Percentiles rank a stretch among this genome's conserved stretches.
Evolutionary conservation across 2,329 filamentous ascomycete genomes (phyloP).

Genomic region (Beauveria brongniartii): DNA sequence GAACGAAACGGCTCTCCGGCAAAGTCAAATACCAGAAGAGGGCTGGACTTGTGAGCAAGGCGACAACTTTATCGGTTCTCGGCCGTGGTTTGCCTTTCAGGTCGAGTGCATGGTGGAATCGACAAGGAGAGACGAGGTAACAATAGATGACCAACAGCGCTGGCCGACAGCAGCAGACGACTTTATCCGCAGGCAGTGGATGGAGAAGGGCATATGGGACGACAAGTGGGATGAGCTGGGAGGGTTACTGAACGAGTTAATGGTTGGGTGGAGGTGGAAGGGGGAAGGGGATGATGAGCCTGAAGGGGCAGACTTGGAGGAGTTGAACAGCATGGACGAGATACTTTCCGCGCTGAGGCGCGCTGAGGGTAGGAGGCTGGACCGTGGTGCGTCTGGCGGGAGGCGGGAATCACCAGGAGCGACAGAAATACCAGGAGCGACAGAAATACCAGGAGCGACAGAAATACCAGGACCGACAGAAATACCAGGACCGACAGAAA

Average conservation of each 20-base stretch:
- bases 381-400: no score
- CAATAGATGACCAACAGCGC: background rate
- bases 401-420: no score
- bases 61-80: background rate
- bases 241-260: background rate
- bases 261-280: background rate
- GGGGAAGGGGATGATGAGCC: background rate
- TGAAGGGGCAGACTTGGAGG: background rate
- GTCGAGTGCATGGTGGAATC: background rate
- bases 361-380: no score
- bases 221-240: background rate
- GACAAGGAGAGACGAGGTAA: background rate
- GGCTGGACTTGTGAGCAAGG: background rate
- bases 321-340: background rate
- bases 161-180: background rate
- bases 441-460: no score
- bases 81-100: slow-evolving; percentile 3
- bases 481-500: no score
- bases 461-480: no score
- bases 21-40: background rate
- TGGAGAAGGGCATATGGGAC: background rate
- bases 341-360: background rate
- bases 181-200: background rate
- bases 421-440: no score
- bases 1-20: background rate